These are phyloP conservation scores for Scheffersomyces titani DNA, from an alignment of 1,139 yeast species.

Conservation along the genomic window DNA sequence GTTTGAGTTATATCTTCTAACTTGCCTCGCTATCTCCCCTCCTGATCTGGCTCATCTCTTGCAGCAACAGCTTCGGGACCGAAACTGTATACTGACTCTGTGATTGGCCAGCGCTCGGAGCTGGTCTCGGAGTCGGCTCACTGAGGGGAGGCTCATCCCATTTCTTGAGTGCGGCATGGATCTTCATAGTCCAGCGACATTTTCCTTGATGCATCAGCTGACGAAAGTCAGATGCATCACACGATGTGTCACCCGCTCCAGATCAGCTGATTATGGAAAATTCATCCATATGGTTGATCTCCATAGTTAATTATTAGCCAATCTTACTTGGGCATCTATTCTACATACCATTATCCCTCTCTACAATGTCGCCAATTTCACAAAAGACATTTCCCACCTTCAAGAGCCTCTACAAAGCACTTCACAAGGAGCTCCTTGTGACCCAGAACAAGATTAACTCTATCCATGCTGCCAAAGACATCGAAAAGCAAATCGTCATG, in stretches of 20 bases:
- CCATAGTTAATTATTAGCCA: too few relatives aligned
- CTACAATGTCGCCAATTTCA: slow-evolving; percentile 10
- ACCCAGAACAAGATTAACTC: slow-evolving; percentile 44
- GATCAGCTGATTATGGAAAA: not conserved
- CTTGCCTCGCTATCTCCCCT: not conserved
- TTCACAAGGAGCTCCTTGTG: slow-evolving; percentile 47
- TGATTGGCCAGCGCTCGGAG: not conserved
- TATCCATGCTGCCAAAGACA: slow-evolving; percentile 44
- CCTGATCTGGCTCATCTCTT: not conserved
- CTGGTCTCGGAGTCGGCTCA: not conserved
- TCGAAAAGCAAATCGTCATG: slow-evolving; percentile 52
- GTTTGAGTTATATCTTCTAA: not conserved
- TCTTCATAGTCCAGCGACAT: too few relatives aligned
- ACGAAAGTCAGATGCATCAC: not conserved
- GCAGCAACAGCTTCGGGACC: not conserved
- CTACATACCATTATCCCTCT: not conserved
- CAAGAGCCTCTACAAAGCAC: slow-evolving; percentile 19
- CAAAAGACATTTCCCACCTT: slow-evolving; percentile 10
- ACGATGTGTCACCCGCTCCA: not conserved
- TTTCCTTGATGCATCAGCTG: not conserved
- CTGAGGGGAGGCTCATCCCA: not conserved
- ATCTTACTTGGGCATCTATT: not conserved
- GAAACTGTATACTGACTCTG: not conserved
- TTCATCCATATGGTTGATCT: not conserved
- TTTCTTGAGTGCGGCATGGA: not conserved